Conservation (phyloP, 2,329 filamentous ascomycete species). For the Colletotrichum falcatum region DNA sequence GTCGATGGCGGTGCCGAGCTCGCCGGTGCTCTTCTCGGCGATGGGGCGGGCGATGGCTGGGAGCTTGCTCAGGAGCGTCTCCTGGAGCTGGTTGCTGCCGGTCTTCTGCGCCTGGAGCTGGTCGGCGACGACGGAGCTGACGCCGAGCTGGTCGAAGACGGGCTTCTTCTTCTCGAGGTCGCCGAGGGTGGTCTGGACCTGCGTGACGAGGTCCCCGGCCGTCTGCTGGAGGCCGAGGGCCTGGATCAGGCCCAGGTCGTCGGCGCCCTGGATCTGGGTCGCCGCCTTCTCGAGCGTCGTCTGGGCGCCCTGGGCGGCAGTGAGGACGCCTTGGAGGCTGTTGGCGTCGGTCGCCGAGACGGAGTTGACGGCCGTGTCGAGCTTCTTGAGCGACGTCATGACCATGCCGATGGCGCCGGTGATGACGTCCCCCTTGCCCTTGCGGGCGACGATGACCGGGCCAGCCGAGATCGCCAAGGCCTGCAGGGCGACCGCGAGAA, state of each 20-base stretch:
- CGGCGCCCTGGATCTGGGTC: slow-evolving; percentile 16
- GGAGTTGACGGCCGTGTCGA: slow-evolving; percentile 32
- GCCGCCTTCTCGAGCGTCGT: slow-evolving; percentile 6
- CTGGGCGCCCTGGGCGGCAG: slow-evolving; percentile 27
- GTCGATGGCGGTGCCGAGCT: slow-evolving; percentile 29
- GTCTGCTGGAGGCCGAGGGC: slow-evolving; percentile 38
- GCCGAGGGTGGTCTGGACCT: slow-evolving; percentile 32
- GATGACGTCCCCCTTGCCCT: slow-evolving; percentile 22
- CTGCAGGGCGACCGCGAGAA: slow-evolving; percentile 33
- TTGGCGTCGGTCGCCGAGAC: slow-evolving; percentile 30
- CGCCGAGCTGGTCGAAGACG: slow-evolving; percentile 37
- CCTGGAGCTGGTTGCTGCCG: slow-evolving; percentile 13
- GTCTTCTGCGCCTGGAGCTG: slow-evolving; percentile 27
- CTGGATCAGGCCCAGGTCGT: slow-evolving; percentile 22
- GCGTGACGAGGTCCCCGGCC: slow-evolving; percentile 13
- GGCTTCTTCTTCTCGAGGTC: slow-evolving; percentile 35
- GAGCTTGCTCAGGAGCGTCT: slow-evolving; percentile 31
- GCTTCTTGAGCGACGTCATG: slow-evolving; percentile 13
- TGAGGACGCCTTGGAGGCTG: slow-evolving; percentile 18
- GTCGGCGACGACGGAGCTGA: slow-evolving; percentile 26
- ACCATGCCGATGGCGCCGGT: slow-evolving; percentile 33
- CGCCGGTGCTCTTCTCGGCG: slow-evolving; percentile 35
- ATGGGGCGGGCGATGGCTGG: slow-evolving; percentile 35
- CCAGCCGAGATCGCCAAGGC: slow-evolving; percentile 35
- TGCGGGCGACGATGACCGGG: slow-evolving; percentile 16